These are phyloP conservation scores for Talinum fruticosum DNA, from an alignment of 148 eudicot genomes.

Conservation along the genomic window DNA sequence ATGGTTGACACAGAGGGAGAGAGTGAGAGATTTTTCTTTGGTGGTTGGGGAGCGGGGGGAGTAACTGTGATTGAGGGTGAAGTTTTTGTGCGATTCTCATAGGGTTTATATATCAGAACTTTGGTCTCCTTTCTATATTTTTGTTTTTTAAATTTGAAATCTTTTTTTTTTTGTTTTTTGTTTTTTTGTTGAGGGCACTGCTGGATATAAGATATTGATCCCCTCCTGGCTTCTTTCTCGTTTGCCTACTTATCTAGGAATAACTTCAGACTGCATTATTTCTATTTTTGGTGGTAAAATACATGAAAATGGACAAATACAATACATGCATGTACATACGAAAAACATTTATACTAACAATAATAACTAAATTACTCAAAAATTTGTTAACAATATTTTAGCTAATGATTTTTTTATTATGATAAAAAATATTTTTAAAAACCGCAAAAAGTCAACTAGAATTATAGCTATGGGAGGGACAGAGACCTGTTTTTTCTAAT, in stretches of 20 bases:
- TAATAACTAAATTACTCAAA: too few relatives aligned
- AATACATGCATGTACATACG: too few relatives aligned
- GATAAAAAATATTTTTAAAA: too few relatives aligned
- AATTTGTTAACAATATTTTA: too few relatives aligned
- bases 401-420: too few relatives aligned
- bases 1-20: slow-evolving; percentile 8
- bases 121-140: not conserved
- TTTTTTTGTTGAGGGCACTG: too few relatives aligned
- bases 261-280: not conserved
- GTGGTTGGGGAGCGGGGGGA: slow-evolving; percentile 10
- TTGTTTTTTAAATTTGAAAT: too few relatives aligned
- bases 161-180: too few relatives aligned
- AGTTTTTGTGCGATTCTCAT: slow-evolving; percentile 14
- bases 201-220: not conserved
- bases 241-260: not conserved
- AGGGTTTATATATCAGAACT: slow-evolving; percentile 17
- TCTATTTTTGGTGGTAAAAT: not conserved
- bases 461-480: too few relatives aligned
- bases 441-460: too few relatives aligned
- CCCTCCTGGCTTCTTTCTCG: not conserved
- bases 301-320: not conserved
- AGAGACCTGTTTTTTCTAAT: too few relatives aligned
- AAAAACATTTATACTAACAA: too few relatives aligned
- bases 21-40: not conserved
- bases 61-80: slow-evolving; percentile 14